Base-by-base conservation (phyloP, 2,329 filamentous ascomycete species). In the Diplodia sapinea region DNA sequence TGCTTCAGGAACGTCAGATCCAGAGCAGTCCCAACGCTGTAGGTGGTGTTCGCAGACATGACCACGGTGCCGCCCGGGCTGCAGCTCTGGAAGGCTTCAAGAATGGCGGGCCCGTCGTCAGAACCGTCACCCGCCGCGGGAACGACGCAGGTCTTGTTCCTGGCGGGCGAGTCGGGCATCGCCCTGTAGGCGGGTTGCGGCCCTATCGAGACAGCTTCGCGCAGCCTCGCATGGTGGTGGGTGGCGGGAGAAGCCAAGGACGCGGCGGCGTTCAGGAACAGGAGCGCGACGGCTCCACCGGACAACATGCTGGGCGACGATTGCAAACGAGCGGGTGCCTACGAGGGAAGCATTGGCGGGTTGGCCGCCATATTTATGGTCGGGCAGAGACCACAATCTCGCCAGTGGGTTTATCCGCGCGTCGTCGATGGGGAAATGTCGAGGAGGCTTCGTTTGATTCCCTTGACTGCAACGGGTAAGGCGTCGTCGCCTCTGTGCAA, bases 31-130 rank as follows among this genome's bases (percentile, higher is more conserved):
- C 84, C 88, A 69, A 91, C 84, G 1, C 82, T 86, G 73, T 91
- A 91, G 4, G 80, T 82, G 68, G 82, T 79, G 36, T 85, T 84
- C 20, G 80, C 78, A 3, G 83, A 80, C 56, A 91, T 86, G 1
- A 90, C 80, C 5, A 89, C 84, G 13, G 85, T 86, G 8, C 88
- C 88, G 12, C 88, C 88, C 68, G 87, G 78, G 72, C 90, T 90
- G 77, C 88, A 90, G 68, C 81, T 72, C 54, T 87, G 78, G 66
- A 89, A 77, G 0, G 87, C 87, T 1, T 80, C 75, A 9, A 89
- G 71, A 61, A 90, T 85, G 66, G 83, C 76, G 29, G 78, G 68
- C 50, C 83, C 83, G 70, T 87, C 85, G 61, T 87, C 85, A 11
- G 74, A 78, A 47, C 77, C 77, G 51, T 77, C 70, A 33, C 80